Conservation (phyloP, 2,329 filamentous ascomycete genomes). For the Fusarium aywerte region DNA sequence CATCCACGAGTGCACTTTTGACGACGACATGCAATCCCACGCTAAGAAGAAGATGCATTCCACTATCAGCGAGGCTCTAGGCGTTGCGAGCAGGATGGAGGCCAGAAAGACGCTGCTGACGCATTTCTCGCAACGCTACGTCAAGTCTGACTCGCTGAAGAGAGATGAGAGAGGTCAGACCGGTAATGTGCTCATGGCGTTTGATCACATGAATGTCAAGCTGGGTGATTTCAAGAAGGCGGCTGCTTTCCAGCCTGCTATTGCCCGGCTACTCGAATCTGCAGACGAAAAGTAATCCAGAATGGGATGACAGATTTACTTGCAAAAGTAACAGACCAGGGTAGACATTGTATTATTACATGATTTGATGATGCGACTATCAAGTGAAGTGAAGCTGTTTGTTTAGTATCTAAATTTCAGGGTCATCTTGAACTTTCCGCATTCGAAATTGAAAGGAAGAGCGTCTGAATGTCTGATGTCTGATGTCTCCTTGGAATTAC, state of each 20-base stretch:
- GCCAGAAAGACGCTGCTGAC: conserved; percentile 86
- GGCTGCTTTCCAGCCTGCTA: conserved; percentile 52
- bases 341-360: not conserved
- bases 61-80: conserved; percentile 86
- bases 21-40: conserved; percentile 82
- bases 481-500: no score
- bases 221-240: conserved; percentile 76
- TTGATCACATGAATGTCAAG: conserved; percentile 81
- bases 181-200: conserved; percentile 72
- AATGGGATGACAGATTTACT: no score
- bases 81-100: conserved; percentile 79
- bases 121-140: conserved; percentile 95
- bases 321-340: not conserved
- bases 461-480: no score
- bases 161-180: conserved; percentile 49
- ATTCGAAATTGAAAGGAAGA: not conserved
- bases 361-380: not conserved
- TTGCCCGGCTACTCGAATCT: conserved; percentile 37
- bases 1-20: conserved; percentile 96
- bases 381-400: not conserved
- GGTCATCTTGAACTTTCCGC: not conserved
- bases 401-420: no score
- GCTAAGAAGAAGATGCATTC: conserved; percentile 90
- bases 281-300: conserved; percentile 22
- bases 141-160: conserved; percentile 63